Percentiles rank a stretch among this genome's conserved stretches.
Conservation (phyloP, 768 basidiomycete species). For the Tremella yokohamensis region DNA sequence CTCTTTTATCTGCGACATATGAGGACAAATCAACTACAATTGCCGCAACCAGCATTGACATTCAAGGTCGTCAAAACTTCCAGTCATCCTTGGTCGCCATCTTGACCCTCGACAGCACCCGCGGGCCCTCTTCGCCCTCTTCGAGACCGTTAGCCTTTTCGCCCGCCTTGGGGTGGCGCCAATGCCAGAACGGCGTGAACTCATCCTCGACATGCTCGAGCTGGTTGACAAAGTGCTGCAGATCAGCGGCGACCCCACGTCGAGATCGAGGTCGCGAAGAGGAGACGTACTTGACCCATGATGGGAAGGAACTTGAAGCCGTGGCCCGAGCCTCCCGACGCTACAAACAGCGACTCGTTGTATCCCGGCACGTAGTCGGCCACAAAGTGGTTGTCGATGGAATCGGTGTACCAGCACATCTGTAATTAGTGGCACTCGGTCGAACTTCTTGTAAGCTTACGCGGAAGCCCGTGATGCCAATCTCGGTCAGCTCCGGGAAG, state of each 20-base stretch:
- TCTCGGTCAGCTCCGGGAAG: conserved; percentile 27
- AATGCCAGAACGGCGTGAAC: conserved; percentile 27
- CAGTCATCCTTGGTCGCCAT: conserved; percentile 16
- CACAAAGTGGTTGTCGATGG: conserved; percentile 30
- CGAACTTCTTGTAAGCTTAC: background rate
- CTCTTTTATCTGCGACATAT: too few relatives aligned
- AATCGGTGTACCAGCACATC: conserved; percentile 39
- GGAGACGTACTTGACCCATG: conserved; percentile 19
- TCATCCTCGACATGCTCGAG: conserved; percentile 23
- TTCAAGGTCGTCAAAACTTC: conserved; percentile 8
- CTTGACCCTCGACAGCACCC: conserved; percentile 7
- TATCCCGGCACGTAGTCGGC: conserved; percentile 33
- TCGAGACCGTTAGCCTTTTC: conserved; percentile 24
- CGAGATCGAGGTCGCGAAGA: background rate
- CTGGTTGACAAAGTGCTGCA: conserved; percentile 26
- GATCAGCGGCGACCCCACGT: background rate
- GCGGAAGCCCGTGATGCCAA: conserved; percentile 29
- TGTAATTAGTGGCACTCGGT: background rate
- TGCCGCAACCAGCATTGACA: background rate
- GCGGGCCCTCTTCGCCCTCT: conserved; percentile 19
- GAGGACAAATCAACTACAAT: too few relatives aligned
- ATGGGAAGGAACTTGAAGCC: conserved; percentile 36
- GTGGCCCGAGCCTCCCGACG: conserved; percentile 27
- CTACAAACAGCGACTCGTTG: conserved; percentile 23
- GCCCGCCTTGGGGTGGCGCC: conserved; percentile 12